phyloP scores from a whole-genome alignment of 805 yeast genomes.

The Candida parachauliodes region DNA sequence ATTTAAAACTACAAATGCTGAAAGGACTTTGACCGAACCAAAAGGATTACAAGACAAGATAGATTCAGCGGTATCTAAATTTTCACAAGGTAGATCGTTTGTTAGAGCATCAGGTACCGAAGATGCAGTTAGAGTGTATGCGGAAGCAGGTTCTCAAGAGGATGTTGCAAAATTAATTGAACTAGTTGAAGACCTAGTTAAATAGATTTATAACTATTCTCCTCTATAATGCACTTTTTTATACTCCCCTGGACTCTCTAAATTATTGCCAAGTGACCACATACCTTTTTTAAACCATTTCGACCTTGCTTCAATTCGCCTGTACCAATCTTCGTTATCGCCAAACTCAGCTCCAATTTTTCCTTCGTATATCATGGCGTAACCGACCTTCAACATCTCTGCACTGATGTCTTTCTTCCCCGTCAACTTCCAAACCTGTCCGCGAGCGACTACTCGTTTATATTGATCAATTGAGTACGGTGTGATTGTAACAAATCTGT shows the following conservation, averaged over 20 bases:
- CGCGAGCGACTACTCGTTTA: slow-evolving; percentile 80
- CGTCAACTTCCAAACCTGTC: slow-evolving; percentile 50
- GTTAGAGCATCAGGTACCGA: slow-evolving; percentile 98
- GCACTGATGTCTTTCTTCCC: slow-evolving; percentile 79
- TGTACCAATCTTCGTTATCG: slow-evolving; percentile 60
- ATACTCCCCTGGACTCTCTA: slow-evolving; percentile 75
- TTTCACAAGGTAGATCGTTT: slow-evolving; percentile 71
- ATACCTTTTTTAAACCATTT: slow-evolving; percentile 57
- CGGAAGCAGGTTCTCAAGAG: slow-evolving; percentile 64
- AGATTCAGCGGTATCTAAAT: slow-evolving; percentile 58
- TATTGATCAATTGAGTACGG: slow-evolving; percentile 87
- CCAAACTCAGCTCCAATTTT: slow-evolving; percentile 82
- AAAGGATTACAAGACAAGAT: slow-evolving; percentile 70
- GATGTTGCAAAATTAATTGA: slow-evolving; percentile 26
- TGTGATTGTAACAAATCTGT: slow-evolving; percentile 65
- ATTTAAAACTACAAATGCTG: slow-evolving; percentile 88
- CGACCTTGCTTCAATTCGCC: slow-evolving; percentile 59
- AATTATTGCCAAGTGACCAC: slow-evolving; percentile 55
- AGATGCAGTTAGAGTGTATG: slow-evolving; percentile 93
- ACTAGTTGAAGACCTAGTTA: slow-evolving; percentile 26
- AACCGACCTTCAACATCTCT: slow-evolving; percentile 80
- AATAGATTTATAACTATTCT: slow-evolving; percentile 2
- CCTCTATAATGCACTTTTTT: slow-evolving; percentile 43
- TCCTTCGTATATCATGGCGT: slow-evolving; percentile 87
- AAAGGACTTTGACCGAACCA: slow-evolving; percentile 75